Percentiles rank a stretch among this genome's conserved stretches.
Conservation (phyloP, 352 stramenopile species). For the Pythium rishiriense region DNA sequence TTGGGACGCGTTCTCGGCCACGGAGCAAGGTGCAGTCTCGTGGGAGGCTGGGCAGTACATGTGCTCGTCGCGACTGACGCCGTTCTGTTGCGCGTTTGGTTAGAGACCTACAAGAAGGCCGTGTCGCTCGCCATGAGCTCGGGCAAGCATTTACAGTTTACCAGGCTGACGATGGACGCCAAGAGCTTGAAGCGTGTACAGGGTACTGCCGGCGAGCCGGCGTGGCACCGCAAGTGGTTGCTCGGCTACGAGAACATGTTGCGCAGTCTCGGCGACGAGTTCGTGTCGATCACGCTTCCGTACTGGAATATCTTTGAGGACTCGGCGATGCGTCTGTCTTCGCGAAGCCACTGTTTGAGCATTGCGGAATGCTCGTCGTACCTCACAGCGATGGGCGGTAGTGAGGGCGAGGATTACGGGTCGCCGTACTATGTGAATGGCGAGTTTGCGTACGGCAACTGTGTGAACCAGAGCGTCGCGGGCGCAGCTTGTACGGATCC, state of each 20-base stretch:
- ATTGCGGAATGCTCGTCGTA: constrained; percentile 41
- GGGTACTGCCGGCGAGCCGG: constrained; percentile 22
- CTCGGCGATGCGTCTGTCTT: constrained; percentile 29
- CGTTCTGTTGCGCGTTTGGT: neutral
- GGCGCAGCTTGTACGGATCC: constrained; percentile 42
- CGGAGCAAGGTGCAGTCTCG: constrained; percentile 25
- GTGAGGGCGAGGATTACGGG: constrained; percentile 32
- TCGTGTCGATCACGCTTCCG: constrained; percentile 33
- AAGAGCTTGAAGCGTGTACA: constrained; percentile 23
- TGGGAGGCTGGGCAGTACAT: neutral
- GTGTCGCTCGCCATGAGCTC: constrained; percentile 30
- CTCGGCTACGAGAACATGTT: constrained; percentile 48
- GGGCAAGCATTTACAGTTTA: constrained; percentile 38
- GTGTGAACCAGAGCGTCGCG: constrained; percentile 51
- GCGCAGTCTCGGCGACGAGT: constrained; percentile 30
- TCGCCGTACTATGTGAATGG: constrained; percentile 29
- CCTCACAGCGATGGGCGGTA: constrained; percentile 59
- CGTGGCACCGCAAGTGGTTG: constrained; percentile 37
- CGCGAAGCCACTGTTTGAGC: constrained; percentile 20
- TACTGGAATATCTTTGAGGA: constrained; percentile 38
- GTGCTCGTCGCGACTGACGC: neutral
- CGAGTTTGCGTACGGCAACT: constrained; percentile 49
- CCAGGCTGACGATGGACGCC: constrained; percentile 31
- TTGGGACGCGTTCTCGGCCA: constrained; percentile 31
- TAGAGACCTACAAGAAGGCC: constrained; percentile 31